Evolutionary conservation across 257 asterid species (phyloP).

Genomic region (Rehmannia glutinosa): DNA sequence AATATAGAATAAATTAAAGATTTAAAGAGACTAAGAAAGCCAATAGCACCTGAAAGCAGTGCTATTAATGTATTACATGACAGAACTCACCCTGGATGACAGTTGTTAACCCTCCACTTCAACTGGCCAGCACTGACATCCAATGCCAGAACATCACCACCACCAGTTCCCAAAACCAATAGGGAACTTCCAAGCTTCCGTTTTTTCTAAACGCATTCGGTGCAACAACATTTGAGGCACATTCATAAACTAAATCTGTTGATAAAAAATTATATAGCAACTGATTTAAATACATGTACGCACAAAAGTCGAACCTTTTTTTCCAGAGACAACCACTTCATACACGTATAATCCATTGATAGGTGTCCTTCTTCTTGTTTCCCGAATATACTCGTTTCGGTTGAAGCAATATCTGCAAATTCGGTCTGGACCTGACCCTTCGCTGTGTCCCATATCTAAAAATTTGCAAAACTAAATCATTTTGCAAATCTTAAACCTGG

Average conservation of each 20-base stretch:
- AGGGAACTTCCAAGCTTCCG: constrained; percentile 81
- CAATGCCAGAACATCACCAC: constrained; percentile 87
- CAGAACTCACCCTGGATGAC: constrained; percentile 85
- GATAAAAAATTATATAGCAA: not conserved
- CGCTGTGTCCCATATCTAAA: constrained; percentile 90
- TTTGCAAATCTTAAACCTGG: not conserved
- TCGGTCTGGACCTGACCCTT: constrained; percentile 91
- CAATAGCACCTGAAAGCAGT: not conserved
- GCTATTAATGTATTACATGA: not conserved
- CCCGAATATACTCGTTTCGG: constrained; percentile 41
- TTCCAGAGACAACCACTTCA: constrained; percentile 81
- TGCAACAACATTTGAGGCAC: not conserved
- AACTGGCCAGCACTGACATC: constrained; percentile 86
- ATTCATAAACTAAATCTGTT: not conserved
- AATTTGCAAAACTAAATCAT: constrained; percentile 17
- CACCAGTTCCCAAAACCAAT: constrained; percentile 84
- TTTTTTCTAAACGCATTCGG: constrained; percentile 47
- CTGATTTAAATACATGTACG: not conserved
- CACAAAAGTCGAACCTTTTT: constrained; percentile 50
- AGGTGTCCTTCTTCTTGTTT: constrained; percentile 70
- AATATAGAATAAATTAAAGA: no score
- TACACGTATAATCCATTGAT: constrained; percentile 89
- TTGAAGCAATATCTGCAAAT: constrained; percentile 65
- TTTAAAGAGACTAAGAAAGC: not conserved
- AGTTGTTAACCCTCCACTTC: constrained; percentile 81